A percentile compares a stretch with the other conserved stretches of the same genome.
Conservation (phyloP, 345 rosid genomes). For the Melastoma malabathricum region DNA sequence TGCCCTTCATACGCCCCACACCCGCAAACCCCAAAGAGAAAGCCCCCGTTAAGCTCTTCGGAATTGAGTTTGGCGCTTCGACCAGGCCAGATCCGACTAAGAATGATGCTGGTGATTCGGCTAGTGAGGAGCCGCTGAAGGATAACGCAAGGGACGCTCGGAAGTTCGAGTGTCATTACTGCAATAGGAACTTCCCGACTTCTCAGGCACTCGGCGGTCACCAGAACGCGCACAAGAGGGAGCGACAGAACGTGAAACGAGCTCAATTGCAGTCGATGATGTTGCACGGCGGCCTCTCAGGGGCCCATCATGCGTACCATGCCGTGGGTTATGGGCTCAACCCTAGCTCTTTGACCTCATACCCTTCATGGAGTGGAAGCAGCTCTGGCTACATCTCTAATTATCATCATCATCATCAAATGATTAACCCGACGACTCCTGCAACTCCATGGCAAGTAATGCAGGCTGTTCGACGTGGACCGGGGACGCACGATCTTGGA, state of each 20-base stretch:
- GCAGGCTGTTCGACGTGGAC: slow-evolving; percentile 11
- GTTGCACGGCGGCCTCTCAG: slow-evolving; percentile 40
- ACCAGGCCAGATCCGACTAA: background rate
- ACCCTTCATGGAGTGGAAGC: slow-evolving; percentile 40
- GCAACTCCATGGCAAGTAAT: slow-evolving; percentile 38
- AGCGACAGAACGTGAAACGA: slow-evolving; percentile 87
- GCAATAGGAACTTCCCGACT: slow-evolving; percentile 91
- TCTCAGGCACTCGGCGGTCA: slow-evolving; percentile 99
- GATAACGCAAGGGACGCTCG: slow-evolving; percentile 30
- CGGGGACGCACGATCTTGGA: slow-evolving; percentile 18
- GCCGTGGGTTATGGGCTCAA: slow-evolving; percentile 39
- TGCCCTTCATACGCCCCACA: slow-evolving; percentile 53
- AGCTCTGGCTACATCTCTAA: slow-evolving; percentile 13
- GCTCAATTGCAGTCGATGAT: slow-evolving; percentile 64
- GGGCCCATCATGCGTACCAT: slow-evolving; percentile 32
- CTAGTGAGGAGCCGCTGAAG: slow-evolving; percentile 9
- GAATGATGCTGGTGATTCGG: background rate
- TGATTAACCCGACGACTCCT: slow-evolving; percentile 78
- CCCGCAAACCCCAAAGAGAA: slow-evolving; percentile 35
- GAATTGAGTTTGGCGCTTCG: slow-evolving; percentile 49
- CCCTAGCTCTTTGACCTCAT: slow-evolving; percentile 19
- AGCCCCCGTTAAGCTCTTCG: slow-evolving; percentile 63
- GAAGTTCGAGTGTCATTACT: slow-evolving; percentile 90
- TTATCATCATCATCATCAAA: slow-evolving; percentile 23
- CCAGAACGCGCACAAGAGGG: slow-evolving; percentile 98